These are phyloP conservation scores for Cercophora scortea DNA, from an alignment of 495 filamentous ascomycete species.

Conservation along the genomic window DNA sequence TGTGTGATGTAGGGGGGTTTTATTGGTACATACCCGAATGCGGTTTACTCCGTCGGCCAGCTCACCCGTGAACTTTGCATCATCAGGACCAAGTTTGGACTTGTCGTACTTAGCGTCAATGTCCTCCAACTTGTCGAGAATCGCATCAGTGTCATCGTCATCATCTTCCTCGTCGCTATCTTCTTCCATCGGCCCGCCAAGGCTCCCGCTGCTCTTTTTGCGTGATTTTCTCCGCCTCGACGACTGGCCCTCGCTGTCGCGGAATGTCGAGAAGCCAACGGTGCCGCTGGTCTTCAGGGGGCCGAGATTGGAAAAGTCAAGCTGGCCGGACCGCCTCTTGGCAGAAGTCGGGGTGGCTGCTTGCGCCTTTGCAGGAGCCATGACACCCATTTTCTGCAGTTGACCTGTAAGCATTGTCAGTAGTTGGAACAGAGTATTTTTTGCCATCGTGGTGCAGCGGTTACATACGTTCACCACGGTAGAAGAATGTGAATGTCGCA, in stretches of 20 bases:
- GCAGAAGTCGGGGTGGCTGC: slow-evolving; percentile 44
- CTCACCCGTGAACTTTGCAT: slow-evolving; percentile 75
- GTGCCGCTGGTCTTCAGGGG: slow-evolving; percentile 75
- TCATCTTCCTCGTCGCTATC: slow-evolving; percentile 65
- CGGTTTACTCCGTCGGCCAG: slow-evolving; percentile 84
- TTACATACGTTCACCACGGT: slow-evolving; percentile 84
- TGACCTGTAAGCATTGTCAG: slow-evolving; percentile 48
- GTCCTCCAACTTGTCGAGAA: slow-evolving; percentile 62
- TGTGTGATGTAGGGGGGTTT: neutral
- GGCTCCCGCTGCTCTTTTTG: slow-evolving; percentile 45
- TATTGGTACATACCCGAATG: slow-evolving; percentile 63
- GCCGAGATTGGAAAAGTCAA: slow-evolving; percentile 77
- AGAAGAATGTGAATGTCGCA: slow-evolving; percentile 96
- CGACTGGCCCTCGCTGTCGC: slow-evolving; percentile 53
- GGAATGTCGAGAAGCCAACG: slow-evolving; percentile 84
- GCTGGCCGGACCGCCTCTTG: slow-evolving; percentile 69
- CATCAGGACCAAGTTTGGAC: slow-evolving; percentile 57
- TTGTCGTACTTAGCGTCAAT: slow-evolving; percentile 62
- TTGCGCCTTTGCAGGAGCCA: slow-evolving; percentile 52
- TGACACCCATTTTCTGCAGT: slow-evolving; percentile 88
- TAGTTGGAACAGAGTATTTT: no score
- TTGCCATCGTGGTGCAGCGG: neutral
- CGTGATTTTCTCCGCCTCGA: slow-evolving; percentile 45
- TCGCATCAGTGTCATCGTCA: slow-evolving; percentile 59
- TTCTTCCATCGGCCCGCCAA: slow-evolving; percentile 35